Base-by-base conservation (phyloP, 192 early-diverging fungal genomes). In the Glomus cerebriforme region DNA sequence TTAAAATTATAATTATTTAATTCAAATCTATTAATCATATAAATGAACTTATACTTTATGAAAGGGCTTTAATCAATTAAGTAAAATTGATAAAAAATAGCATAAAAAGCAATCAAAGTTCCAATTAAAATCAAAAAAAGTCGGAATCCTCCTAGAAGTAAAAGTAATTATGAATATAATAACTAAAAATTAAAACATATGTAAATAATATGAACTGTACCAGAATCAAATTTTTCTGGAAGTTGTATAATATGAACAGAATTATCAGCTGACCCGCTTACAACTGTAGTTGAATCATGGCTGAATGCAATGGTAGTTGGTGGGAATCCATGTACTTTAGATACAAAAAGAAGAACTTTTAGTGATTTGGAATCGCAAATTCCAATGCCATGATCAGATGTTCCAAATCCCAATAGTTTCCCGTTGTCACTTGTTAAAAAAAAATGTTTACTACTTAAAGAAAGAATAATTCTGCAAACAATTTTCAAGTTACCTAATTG, bases 221-320 rank as follows among this genome's bases (percentile, higher is more conserved):
- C 84, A 47, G 64, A 70, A 27, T 82, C 79, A 77, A 85, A 83
- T 7, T 79, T 82, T 70, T 89, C 83, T 26, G 93, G 93, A 49
- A 94, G 76, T 59, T 54, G 43, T 34, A 90, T 79, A 43, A 91
- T 85, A 34, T 84, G 81, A 81, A 91, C 92, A 1, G 92, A 90
- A 47, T 91, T 91, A 80, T 98, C 96, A 0, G 92, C 93, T 8
- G 94, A 95, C 1, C 91, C 96, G 81, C 92, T 96, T 26, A 93
- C 88, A 27, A 98, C 73, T 37, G 91, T 76, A 13, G 85, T 82
- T n/a, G 84, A 83, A 32, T 92, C 86, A 32, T 81, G 86, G 76
- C 89, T 93, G 79, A 98, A 94, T 0, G 89, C 88, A 65, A 98
- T 69, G 7, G 87, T 81, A 0, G 95, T 96, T 59, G 94, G 91